Base-by-base conservation (phyloP, 768 basidiomycete genomes). In the Tephrocybe sp. region DNA sequence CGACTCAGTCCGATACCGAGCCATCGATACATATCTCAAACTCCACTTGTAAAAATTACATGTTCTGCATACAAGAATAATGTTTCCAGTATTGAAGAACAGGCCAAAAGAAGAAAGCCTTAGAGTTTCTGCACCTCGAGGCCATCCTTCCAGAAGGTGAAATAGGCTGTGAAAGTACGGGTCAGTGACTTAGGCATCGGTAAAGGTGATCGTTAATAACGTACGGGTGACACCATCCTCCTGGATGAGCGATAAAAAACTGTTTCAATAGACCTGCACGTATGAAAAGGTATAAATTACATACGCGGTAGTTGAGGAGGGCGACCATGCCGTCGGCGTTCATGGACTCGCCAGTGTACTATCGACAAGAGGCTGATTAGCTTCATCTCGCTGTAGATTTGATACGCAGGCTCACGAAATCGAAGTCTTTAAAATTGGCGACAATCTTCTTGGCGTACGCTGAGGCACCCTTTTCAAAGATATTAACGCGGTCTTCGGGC, bases 131-230 rank as follows among this genome's bases (percentile, higher is more conserved):
- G 65, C 68, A 84, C 78, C 73, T 94, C 92, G 58, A 94, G 69
- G 33, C 97, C 96, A 71, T 98, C 83, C 74, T 90, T 96, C 95
- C 95, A 98, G 79, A 95, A 90, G 26, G 87, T 94, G 70, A 96
- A 83, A 68, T 90, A 95, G 45, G 93, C 92, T 88, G 50, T 50
- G 20, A n/a, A n/a, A n/a, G n/a, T n/a, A n/a, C n/a, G n/a, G n/a
- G n/a, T n/a, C n/a, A n/a, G n/a, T n/a, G n/a, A n/a, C n/a, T n/a
- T n/a, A n/a, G n/a, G n/a, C n/a, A n/a, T n/a, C n/a, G n/a, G n/a
- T n/a, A n/a, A n/a, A n/a, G n/a, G n/a, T n/a, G n/a, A n/a, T n/a
- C n/a, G n/a, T n/a, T n/a, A n/a, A 6, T 39, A 12, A 77, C 87
- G 66, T 68, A 92, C 90, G 90, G 26, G 92, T 93, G 55, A 81